Evolutionary conservation across 345 rosid species (phyloP).

Genomic region (Euphorbia pulcherrima): DNA sequence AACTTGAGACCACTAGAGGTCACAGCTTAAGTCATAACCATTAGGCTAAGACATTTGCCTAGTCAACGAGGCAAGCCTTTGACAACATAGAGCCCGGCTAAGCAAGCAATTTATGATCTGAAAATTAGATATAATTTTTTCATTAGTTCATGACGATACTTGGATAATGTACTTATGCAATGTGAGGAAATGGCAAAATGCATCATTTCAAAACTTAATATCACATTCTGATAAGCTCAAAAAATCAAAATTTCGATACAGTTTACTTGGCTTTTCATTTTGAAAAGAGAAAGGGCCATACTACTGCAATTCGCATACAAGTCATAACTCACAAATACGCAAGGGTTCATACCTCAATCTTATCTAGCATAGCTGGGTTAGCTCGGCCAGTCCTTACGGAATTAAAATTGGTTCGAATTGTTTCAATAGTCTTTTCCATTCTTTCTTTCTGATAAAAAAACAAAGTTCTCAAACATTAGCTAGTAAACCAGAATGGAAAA

Average conservation of each 20-base stretch:
- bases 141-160: no score
- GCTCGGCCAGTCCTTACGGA: conserved; percentile 86
- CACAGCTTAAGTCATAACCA: no score
- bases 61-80: no score
- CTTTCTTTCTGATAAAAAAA: conserved; percentile 54
- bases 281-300: background rate
- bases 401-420: conserved; percentile 65
- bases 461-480: conserved; percentile 3
- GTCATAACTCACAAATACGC: no score
- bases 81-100: no score
- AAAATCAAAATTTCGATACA: background rate
- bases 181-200: no score
- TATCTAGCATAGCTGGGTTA: conserved; percentile 78
- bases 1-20: no score
- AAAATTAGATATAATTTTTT: no score
- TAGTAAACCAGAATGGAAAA: background rate
- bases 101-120: no score
- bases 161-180: background rate
- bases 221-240: background rate
- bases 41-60: no score
- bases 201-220: background rate
- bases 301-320: no score
- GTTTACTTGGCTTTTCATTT: background rate
- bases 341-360: conserved; percentile 55
- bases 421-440: conserved; percentile 92